phyloP scores from a whole-genome alignment of 306 rosid genomes.

The Cotoneaster glaucophyllus region DNA sequence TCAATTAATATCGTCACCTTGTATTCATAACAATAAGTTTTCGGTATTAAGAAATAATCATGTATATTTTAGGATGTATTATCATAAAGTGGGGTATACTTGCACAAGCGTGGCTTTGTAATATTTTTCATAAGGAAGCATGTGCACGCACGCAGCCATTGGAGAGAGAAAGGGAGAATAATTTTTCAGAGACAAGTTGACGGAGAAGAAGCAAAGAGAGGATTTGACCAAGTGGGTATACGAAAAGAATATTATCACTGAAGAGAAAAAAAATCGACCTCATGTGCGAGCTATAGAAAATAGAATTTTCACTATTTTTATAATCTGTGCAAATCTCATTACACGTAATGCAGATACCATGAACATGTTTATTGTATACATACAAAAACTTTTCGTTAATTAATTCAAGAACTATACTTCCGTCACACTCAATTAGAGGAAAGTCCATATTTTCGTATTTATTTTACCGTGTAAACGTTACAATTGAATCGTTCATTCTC shows the following conservation, averaged over 20 bases:
- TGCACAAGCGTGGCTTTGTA: not conserved
- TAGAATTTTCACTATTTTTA: slow-evolving; percentile 10
- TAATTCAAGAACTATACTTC: too few species aligned
- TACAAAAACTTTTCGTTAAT: not conserved
- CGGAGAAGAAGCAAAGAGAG: not conserved
- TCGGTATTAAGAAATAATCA: too few species aligned
- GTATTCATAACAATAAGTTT: too few species aligned
- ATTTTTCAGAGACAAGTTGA: not conserved
- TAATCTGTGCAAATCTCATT: slow-evolving; percentile 1
- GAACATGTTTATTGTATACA: not conserved
- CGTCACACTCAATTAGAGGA: not conserved
- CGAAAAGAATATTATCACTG: slow-evolving; percentile 3
- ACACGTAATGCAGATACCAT: slow-evolving; percentile 18
- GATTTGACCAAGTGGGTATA: slow-evolving; percentile 1
- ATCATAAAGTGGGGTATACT: not conserved
- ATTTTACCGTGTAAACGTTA: too few species aligned
- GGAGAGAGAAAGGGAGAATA: not conserved
- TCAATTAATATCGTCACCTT: too few species aligned
- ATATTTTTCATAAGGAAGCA: not conserved
- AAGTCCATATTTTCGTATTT: not conserved
- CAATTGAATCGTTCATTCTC: too few species aligned
- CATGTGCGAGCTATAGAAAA: slow-evolving; percentile 10
- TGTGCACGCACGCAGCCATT: slow-evolving; percentile 4
- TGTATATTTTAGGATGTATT: too few species aligned
- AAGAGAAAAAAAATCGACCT: not conserved